A percentile compares a stretch with the other conserved stretches of the same genome.
Evolutionary conservation across 805 yeast species (phyloP).

Genomic region (Wickerhamiella australiensis): DNA sequence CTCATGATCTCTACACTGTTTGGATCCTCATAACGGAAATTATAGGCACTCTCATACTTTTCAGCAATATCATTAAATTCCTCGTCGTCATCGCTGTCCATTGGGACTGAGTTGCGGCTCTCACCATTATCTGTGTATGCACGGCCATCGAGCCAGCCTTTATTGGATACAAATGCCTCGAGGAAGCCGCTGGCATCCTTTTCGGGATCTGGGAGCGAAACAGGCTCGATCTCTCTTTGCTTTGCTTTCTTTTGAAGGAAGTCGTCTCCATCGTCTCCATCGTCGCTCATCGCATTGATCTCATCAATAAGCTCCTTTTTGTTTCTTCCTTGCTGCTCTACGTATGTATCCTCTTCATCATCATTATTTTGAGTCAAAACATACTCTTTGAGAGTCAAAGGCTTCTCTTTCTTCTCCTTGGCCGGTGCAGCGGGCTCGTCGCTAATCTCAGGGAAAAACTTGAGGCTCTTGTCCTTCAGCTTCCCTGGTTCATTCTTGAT

Average conservation of each 20-base stretch:
- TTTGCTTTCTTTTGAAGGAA: constrained; percentile 51
- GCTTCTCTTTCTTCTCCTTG: constrained; percentile 38
- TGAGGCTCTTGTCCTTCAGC: constrained; percentile 54
- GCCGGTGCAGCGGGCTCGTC: constrained; percentile 24
- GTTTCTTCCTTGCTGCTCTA: constrained; percentile 62
- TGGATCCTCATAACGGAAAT: constrained; percentile 90
- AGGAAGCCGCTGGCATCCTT: constrained; percentile 56
- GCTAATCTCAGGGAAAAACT: constrained; percentile 62
- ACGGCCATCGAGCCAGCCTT: constrained; percentile 77
- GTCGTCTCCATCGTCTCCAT: constrained; percentile 33
- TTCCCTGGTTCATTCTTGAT: constrained; percentile 53
- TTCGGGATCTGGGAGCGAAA: constrained; percentile 53
- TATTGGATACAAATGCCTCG: constrained; percentile 54
- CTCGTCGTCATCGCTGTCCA: constrained; percentile 46
- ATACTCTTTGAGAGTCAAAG: constrained; percentile 82
- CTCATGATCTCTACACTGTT: constrained; percentile 81
- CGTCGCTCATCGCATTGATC: constrained; percentile 36
- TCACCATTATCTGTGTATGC: constrained; percentile 37
- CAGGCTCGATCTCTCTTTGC: constrained; percentile 26
- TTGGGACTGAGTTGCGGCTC: constrained; percentile 19
- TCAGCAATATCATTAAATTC: constrained; percentile 90
- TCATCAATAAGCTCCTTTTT: constrained; percentile 61
- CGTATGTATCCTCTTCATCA: constrained; percentile 38
- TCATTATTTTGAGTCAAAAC: constrained; percentile 54
- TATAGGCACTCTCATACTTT: constrained; percentile 80